Evolutionary conservation across 78 protist species (phyloP).

Genomic region (Chrysochromulina parva): DNA sequence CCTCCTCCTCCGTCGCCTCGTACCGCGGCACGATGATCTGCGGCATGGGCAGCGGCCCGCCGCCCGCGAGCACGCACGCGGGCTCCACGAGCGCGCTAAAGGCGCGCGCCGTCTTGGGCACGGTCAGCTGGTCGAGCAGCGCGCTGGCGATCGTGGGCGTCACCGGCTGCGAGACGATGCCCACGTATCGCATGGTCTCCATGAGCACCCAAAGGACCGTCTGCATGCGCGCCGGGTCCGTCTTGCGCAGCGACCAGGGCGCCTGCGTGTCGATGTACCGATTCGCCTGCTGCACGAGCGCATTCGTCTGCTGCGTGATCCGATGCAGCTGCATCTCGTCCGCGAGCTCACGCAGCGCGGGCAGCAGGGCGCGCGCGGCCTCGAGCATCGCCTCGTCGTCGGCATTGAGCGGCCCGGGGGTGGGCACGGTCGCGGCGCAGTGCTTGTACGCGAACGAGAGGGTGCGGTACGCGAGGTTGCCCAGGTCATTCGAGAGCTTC

Average conservation of each 20-base stretch:
- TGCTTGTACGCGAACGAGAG: neutral
- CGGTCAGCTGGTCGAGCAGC: neutral
- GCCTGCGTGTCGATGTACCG: slow-evolving; percentile 26
- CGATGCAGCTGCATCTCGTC: neutral
- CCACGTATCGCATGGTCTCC: neutral
- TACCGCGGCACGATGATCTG: neutral
- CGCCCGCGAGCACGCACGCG: neutral
- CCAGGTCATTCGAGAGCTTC: slow-evolving; percentile 43
- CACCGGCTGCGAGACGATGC: neutral
- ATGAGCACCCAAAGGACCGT: neutral
- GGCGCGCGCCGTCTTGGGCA: neutral
- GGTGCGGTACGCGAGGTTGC: slow-evolving; percentile 51
- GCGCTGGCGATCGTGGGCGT: neutral
- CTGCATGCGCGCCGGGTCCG: slow-evolving; percentile 14
- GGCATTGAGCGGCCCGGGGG: neutral
- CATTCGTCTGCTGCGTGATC: neutral
- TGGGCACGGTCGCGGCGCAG: neutral
- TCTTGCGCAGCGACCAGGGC: slow-evolving; percentile 43
- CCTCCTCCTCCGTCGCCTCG: neutral
- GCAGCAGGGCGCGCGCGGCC: neutral
- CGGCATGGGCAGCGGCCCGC: neutral
- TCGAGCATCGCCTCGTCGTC: neutral
- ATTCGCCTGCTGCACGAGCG: neutral
- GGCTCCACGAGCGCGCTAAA: neutral
- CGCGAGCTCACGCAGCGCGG: neutral